phyloP scores from a whole-genome alignment of 2,329 filamentous ascomycete genomes.

The Curvularia eragrostidis region DNA sequence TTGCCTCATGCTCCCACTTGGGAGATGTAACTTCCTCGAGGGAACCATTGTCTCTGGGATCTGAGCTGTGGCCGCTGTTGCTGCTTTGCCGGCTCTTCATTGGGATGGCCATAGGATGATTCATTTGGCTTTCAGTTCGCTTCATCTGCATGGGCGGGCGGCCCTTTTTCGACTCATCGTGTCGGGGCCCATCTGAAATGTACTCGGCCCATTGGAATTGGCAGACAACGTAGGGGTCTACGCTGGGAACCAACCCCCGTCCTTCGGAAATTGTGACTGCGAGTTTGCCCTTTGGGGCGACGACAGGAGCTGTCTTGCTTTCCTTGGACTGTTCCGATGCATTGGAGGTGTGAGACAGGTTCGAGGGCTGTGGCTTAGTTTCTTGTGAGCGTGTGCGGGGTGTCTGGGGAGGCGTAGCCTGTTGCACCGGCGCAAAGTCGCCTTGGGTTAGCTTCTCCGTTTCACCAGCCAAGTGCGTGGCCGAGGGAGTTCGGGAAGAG shows the following conservation, averaged over 20 bases:
- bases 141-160: slow-evolving; percentile 58
- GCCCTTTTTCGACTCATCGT: slow-evolving; percentile 59
- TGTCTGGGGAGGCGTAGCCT: slow-evolving; percentile 92
- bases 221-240: slow-evolving; percentile 92
- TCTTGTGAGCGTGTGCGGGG: slow-evolving; percentile 83
- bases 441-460: slow-evolving; percentile 89
- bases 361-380: slow-evolving; percentile 50
- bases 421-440: slow-evolving; percentile 65
- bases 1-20: slow-evolving; percentile 93
- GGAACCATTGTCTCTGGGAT: slow-evolving; percentile 57
- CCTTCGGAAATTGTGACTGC: slow-evolving; percentile 89
- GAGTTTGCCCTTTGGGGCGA: slow-evolving; percentile 83
- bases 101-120: slow-evolving; percentile 89
- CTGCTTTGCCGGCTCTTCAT: slow-evolving; percentile 98
- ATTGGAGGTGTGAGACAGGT: slow-evolving; percentile 60
- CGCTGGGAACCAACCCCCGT: slow-evolving; percentile 78
- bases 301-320: slow-evolving; percentile 62
- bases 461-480: slow-evolving; percentile 70
- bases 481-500: slow-evolving; percentile 55
- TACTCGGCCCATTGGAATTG: slow-evolving; percentile 97
- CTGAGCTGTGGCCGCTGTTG: slow-evolving; percentile 80
- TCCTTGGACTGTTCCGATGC: slow-evolving; percentile 53
- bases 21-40: slow-evolving; percentile 79
- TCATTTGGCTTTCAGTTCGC: slow-evolving; percentile 79
- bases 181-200: slow-evolving; percentile 84